A percentile compares a stretch with the other conserved stretches of the same genome.
Conservation (phyloP, 169 alveolate species). For the Cryptosporidium ubiquitum region DNA sequence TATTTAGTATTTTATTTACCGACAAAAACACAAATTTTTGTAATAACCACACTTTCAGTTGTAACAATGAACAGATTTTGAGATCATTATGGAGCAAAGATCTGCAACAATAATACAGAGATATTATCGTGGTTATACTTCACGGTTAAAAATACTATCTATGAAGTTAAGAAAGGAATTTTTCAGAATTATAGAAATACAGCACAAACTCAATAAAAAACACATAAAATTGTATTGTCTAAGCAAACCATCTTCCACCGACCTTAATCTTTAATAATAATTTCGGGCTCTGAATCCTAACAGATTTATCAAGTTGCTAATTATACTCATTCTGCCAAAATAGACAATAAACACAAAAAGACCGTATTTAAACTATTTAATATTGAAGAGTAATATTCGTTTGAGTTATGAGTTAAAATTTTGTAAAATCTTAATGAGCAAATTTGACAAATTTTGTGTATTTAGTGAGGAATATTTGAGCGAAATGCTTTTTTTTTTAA, state of each 20-base stretch:
- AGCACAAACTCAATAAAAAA: slow-evolving; percentile 4
- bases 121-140: slow-evolving; percentile 46
- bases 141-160: slow-evolving; percentile 17
- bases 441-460: not conserved
- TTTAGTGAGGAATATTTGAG: not conserved
- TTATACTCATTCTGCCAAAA: not conserved
- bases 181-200: slow-evolving; percentile 20
- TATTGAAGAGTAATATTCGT: too few relatives aligned
- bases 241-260: too few relatives aligned
- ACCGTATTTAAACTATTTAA: too few relatives aligned
- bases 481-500: not conserved
- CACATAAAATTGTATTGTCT: not conserved
- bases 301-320: not conserved
- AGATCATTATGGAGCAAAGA: not conserved
- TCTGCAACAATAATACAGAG: slow-evolving; percentile 26
- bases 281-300: not conserved
- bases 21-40: not conserved
- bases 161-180: slow-evolving; percentile 14
- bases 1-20: not conserved
- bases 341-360: not conserved
- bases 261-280: not conserved
- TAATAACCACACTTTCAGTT: not conserved
- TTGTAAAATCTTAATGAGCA: too few relatives aligned
- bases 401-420: too few relatives aligned
- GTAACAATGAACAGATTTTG: not conserved